phyloP scores from a whole-genome alignment of 75 land plant genomes.

The Cunninghamia lanceolata region DNA sequence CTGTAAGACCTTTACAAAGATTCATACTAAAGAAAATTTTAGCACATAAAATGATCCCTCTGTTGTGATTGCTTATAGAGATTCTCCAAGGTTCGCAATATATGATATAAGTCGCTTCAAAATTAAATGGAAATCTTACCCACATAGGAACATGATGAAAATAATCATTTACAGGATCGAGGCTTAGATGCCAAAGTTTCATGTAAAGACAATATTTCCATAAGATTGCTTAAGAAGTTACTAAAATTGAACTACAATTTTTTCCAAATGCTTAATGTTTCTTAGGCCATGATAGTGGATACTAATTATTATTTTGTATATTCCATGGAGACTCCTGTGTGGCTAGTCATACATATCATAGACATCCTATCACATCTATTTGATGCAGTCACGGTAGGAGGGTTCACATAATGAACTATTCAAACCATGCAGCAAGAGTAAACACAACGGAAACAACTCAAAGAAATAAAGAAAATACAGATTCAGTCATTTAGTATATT shows the following conservation, averaged over 20 bases:
- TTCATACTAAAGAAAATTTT: neutral
- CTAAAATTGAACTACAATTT: neutral
- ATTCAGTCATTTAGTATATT: too few relatives aligned
- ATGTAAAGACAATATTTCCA: neutral
- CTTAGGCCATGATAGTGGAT: neutral
- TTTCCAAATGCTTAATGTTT: neutral
- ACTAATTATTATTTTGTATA: neutral
- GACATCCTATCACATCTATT: slow-evolving; percentile 81
- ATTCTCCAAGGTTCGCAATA: neutral
- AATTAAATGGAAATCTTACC: neutral
- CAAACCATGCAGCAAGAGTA: too few relatives aligned
- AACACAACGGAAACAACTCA: too few relatives aligned
- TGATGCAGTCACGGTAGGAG: slow-evolving; percentile 99
- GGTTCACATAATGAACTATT: too few relatives aligned
- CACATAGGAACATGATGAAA: neutral
- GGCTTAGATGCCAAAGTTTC: neutral
- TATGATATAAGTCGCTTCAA: neutral
- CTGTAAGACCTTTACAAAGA: neutral
- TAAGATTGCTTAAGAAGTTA: neutral
- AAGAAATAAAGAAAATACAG: too few relatives aligned
- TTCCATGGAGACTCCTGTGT: slow-evolving; percentile 63
- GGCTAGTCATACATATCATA: slow-evolving; percentile 89
- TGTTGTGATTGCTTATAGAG: neutral
- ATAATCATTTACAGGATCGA: neutral
- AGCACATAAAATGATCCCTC: neutral